Percentiles rank a stretch among this genome's conserved stretches.
Evolutionary conservation across 2,329 filamentous ascomycete species (phyloP).

Genomic region (Penicillium janthinellum): DNA sequence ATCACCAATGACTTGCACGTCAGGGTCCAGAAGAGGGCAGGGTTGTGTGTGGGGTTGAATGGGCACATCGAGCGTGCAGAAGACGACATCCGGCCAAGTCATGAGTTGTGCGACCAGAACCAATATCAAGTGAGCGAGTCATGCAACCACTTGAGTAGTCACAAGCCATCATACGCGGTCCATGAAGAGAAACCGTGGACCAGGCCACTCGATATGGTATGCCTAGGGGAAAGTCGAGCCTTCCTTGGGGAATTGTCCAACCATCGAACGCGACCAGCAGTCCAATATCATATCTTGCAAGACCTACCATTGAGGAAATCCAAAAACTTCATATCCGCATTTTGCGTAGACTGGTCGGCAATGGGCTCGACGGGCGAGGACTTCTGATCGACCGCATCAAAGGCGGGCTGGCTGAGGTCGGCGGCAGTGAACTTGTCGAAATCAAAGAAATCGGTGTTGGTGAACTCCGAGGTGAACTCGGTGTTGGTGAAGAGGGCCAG

Average conservation of each 20-base stretch:
- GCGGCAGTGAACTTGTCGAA: conserved; percentile 57
- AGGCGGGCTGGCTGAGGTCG: conserved; percentile 36
- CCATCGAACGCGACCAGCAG: conserved; percentile 16
- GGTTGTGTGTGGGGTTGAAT: neutral
- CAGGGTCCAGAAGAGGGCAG: conserved; percentile 12
- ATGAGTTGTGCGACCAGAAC: conserved; percentile 2
- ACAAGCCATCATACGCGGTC: conserved; percentile 11
- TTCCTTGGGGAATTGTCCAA: conserved; percentile 10
- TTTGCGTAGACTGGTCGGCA: conserved; percentile 25
- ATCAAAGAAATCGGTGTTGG: conserved; percentile 80
- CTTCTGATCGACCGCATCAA: conserved; percentile 37
- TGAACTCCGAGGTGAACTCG: conserved; percentile 62
- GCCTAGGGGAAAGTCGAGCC: neutral
- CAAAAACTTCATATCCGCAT: conserved; percentile 43
- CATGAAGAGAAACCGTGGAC: conserved; percentile 6
- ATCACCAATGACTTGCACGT: conserved; percentile 4
- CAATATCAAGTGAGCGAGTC: conserved; percentile 6
- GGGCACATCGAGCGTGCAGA: conserved; percentile 16
- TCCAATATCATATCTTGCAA: conserved; percentile 12
- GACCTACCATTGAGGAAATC: conserved; percentile 48
- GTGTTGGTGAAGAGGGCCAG: conserved; percentile 80
- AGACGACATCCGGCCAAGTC: conserved; percentile 19
- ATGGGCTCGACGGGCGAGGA: conserved; percentile 24
- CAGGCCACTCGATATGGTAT: conserved; percentile 11
- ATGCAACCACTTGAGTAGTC: conserved; percentile 9